Percentiles rank a stretch among this genome's conserved stretches.
These are phyloP conservation scores for Arabidopsis thaliana DNA, from an alignment of 345 rosid species.

Conservation along the genomic window TAIR10.1 NC_003070.9:30331001-30331500, in stretches of 20 bases:
- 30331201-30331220: slow-evolving; percentile 20
- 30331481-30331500: slow-evolving; percentile 26
- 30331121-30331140: slow-evolving; percentile 44
- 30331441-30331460: background rate
- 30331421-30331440: background rate
- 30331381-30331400: background rate
- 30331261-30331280: slow-evolving; percentile 41
- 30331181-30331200: slow-evolving; percentile 44
- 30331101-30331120: slow-evolving; percentile 45
- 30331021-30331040: background rate
- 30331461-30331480: slow-evolving; percentile 15
- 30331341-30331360: slow-evolving; percentile 3
- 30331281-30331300: background rate
- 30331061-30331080: background rate
- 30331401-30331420: background rate
- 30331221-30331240: background rate
- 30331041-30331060: background rate
- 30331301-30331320: slow-evolving; percentile 6
- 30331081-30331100: slow-evolving; percentile 20
- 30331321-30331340: background rate
- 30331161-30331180: slow-evolving; percentile 41
- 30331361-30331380: slow-evolving; percentile 14
- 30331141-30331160: slow-evolving; percentile 45
- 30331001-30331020: slow-evolving; percentile 2
- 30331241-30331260: slow-evolving; percentile 19